Evolutionary conservation across 78 protist species (phyloP).

Genomic region (Dictyostelium intermedium): DNA sequence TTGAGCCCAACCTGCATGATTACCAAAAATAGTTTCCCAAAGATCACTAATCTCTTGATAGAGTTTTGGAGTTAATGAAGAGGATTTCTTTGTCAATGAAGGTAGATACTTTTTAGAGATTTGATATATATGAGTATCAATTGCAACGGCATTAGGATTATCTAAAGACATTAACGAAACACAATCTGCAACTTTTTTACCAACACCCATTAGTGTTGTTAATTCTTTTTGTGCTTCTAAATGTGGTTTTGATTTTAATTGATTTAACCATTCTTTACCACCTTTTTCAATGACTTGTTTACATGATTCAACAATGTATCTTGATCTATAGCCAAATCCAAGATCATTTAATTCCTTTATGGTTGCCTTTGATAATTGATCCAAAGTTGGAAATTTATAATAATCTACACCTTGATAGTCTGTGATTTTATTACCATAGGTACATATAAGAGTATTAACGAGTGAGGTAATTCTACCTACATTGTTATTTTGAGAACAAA

Average conservation of each 20-base stretch:
- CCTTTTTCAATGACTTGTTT: slow-evolving; percentile 62
- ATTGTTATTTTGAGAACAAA: slow-evolving; percentile 95
- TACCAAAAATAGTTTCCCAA: slow-evolving; percentile 57
- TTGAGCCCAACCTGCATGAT: slow-evolving; percentile 79
- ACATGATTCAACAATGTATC: slow-evolving; percentile 63
- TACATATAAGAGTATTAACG: neutral
- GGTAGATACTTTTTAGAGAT: slow-evolving; percentile 78
- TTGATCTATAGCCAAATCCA: slow-evolving; percentile 94
- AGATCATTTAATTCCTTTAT: slow-evolving; percentile 83
- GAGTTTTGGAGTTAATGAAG: slow-evolving; percentile 46
- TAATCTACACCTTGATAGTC: neutral
- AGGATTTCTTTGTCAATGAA: neutral
- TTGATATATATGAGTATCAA: slow-evolving; percentile 89
- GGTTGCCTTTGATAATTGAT: neutral
- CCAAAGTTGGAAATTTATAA: slow-evolving; percentile 73
- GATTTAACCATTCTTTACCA: slow-evolving; percentile 68
- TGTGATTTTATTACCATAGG: slow-evolving; percentile 20
- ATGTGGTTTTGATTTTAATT: neutral
- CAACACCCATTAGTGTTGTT: slow-evolving; percentile 70
- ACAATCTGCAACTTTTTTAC: slow-evolving; percentile 94
- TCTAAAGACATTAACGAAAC: slow-evolving; percentile 88
- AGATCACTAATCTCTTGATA: slow-evolving; percentile 30
- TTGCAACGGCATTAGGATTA: slow-evolving; percentile 80
- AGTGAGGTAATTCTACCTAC: slow-evolving; percentile 87
- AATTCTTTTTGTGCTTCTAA: slow-evolving; percentile 28